Base-by-base conservation (phyloP, 225 moss, liverwort and hornwort species). In the Sphagnum tenellum region DNA sequence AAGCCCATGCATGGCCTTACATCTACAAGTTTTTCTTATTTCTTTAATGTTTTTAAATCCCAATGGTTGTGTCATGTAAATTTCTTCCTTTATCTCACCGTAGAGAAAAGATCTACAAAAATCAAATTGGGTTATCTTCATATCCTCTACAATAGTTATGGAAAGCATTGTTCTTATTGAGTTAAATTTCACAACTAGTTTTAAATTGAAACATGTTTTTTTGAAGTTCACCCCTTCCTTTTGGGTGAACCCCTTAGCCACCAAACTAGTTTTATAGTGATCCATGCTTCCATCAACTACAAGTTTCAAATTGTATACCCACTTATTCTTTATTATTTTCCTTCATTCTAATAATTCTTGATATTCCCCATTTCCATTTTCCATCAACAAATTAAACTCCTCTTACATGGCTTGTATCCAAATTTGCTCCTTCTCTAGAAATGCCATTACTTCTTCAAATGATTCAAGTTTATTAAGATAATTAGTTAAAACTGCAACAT, bases 291-390 rank as follows among this genome's bases (percentile, higher is more conserved):
- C n/a, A 60, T 60, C 45, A 49, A 64, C 12, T 9, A 8, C 9
- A 5, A 49, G 48, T 49, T 64, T 64, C n/a, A 2, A 9, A 1
- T 64, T 64, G 63, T 64, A 64, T 5, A 64, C 63, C 63, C 63
- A 64, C 46, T 64, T 64, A 2, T 59, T 59, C 59, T 59, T 59
- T 59, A 59, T 12, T 5, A n/a, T 59, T 44, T 12, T 59, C 12
- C 44, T 12, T 7, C 59, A 1, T 7, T 59, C 2, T 12, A n/a
- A n/a, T 2, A 59, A 2, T 12, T 59, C 59, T 12, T 59, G 59
- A n/a, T 59, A 59, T n/a, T 59, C 59, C 59, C 59, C 2, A 7
- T 0, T 52, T 5, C 52, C 52, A 9, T 52, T 52, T 52, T 52
- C 52, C 52, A 52, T 52, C 9, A 52, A 52, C 52, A 9, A 52